phyloP scores from a whole-genome alignment of 2,329 filamentous ascomycete species.

The Aureobasidium sp. region DNA sequence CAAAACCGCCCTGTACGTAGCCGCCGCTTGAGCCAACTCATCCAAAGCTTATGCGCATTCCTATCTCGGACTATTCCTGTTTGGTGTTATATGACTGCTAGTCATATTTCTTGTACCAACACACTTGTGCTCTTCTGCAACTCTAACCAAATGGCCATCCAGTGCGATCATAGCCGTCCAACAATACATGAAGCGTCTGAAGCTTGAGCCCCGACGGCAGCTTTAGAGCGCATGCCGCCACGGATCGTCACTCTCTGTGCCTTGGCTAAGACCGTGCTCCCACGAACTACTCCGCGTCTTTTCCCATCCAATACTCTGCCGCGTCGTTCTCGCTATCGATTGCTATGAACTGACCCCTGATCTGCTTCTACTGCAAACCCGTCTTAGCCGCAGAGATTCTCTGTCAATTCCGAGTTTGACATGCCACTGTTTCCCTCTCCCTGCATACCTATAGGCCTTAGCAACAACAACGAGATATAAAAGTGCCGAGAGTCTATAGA shows the following conservation, averaged over 20 bases:
- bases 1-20: neutral
- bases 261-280: slow-evolving; percentile 1
- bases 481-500: too few relatives aligned
- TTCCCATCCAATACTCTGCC: neutral
- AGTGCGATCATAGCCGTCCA: too few relatives aligned
- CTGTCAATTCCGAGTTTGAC: neutral
- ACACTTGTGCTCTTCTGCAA: neutral
- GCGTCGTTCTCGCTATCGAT: neutral
- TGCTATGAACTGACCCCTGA: neutral
- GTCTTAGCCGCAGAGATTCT: neutral
- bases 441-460: neutral
- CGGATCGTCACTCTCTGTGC: neutral
- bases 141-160: neutral
- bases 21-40: neutral
- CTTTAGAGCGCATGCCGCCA: neutral
- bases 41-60: neutral
- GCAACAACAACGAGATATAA: too few relatives aligned
- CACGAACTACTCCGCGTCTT: neutral
- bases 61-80: neutral
- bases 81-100: neutral
- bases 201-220: neutral
- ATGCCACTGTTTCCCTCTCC: neutral
- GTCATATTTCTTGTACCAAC: neutral
- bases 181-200: neutral
- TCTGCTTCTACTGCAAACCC: neutral